Base-by-base conservation (phyloP, 768 basidiomycete species). In the Mycena pura region DNA sequence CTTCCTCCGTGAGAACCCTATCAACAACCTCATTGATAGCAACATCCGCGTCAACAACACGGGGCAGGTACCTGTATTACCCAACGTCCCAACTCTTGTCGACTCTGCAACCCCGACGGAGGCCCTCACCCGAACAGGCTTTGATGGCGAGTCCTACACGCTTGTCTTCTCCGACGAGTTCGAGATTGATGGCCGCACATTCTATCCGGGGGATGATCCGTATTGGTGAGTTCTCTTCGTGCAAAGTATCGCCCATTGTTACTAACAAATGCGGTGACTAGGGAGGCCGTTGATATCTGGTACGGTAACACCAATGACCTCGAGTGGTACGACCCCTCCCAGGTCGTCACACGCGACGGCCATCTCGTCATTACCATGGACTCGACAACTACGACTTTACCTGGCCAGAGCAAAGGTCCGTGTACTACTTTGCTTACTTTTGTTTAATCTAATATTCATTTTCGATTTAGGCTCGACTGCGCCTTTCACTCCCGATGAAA, bases 91-190 rank as follows among this genome's bases (percentile, higher is more conserved):
- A n/a, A 43, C 57, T 13, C 75, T 90, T 29, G 84, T 96, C 68
- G 94, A 96, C 75, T 51, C 69, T 3, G 85, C 84, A 15, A 96
- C 94, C 2, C 93, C 93, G 0, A 60, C 74, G 0, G 50, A 57
- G 2, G 91, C 85, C 3, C 80, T 78, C 60, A 79, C 84, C 0
- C 80, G 90, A 21, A 88, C 79, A 3, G 93, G 93, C 2, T 91
- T 83, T 64, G 92, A 95, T 72, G 89, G 90, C 5, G 52, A 86
- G 36, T 69, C 80, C 0, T 95, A 93, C 70, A 79, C 85, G 28
- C 78, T 89, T 48, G 86, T 91, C 25, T 93, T 91, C 70, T 86
- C 84, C 5, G 91, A 93, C 73, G 91, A 92, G 76, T 93, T 93
- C 73, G 82, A 90, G 53, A 70, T 64, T 22, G 85, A 86, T 1